These are phyloP conservation scores for Saturnispora galanensis DNA, from an alignment of 805 yeast species.

Conservation along the genomic window DNA sequence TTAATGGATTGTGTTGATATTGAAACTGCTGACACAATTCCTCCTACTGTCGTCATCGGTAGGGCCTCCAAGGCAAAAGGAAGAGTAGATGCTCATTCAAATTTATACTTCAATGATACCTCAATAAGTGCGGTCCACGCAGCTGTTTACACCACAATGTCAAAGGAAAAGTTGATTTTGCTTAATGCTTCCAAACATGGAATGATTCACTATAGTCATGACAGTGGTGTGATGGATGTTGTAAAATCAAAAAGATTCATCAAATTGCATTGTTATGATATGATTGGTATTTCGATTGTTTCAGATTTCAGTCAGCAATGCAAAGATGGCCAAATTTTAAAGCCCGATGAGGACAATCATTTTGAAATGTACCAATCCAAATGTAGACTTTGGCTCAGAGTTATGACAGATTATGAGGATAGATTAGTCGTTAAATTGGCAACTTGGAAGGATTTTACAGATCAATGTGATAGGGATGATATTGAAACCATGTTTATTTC, in stretches of 20 bases:
- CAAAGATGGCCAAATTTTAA: neutral
- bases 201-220: neutral
- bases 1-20: neutral
- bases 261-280: neutral
- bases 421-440: neutral
- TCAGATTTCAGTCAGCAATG: neutral
- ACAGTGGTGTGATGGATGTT: neutral
- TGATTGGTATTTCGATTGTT: constrained; percentile 6
- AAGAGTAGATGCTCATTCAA: constrained; percentile 8
- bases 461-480: neutral
- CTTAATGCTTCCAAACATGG: constrained; percentile 11
- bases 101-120: constrained; percentile 16
- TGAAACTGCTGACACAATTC: neutral
- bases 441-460: neutral
- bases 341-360: neutral
- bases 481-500: neutral
- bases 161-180: neutral
- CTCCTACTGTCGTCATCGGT: constrained; percentile 15
- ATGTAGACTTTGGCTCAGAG: constrained; percentile 1
- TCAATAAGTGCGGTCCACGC: constrained; percentile 22
- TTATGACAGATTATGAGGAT: constrained; percentile 1
- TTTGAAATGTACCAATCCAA: neutral
- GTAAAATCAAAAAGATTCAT: neutral
- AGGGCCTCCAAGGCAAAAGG: constrained; percentile 16
- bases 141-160: neutral